Percentiles rank a stretch among this genome's conserved stretches.
Conservation (phyloP, 1,284 basidiomycete species). For the Apiotrichum montevideense region DNA sequence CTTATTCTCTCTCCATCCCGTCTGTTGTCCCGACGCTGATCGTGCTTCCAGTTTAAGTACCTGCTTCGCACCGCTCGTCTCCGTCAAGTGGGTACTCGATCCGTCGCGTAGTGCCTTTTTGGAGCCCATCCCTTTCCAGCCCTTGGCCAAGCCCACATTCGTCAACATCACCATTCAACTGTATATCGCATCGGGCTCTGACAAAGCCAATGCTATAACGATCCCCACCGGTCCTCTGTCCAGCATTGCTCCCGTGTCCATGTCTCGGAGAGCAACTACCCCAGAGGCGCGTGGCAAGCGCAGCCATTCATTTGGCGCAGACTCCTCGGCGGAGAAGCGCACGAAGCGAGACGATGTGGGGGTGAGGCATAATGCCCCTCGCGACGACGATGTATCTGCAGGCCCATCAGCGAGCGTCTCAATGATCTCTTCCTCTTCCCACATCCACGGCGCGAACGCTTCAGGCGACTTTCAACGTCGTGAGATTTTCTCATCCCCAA, state of each 20-base stretch:
- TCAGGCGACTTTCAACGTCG: background rate
- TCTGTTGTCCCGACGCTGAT: no score
- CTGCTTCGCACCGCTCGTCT: no score
- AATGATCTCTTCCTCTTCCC: background rate
- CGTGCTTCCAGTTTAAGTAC: no score
- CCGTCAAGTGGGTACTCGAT: no score
- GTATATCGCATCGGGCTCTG: background rate
- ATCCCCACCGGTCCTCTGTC: background rate
- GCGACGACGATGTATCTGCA: background rate
- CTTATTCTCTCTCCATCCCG: no score
- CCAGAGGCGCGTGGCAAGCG: constrained; percentile 9
- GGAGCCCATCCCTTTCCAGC: no score
- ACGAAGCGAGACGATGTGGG: background rate
- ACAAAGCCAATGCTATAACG: constrained; percentile 5
- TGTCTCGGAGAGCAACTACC: constrained; percentile 5
- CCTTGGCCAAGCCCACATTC: background rate
- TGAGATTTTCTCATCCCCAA: background rate
- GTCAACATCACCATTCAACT: constrained; percentile 2
- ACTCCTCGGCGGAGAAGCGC: constrained; percentile 6
- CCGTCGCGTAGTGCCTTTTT: no score
- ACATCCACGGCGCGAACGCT: background rate
- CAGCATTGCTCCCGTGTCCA: background rate
- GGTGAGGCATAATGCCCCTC: background rate
- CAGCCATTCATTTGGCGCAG: constrained; percentile 9
- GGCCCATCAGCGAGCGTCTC: background rate